Evolutionary conservation across 257 asterid species (phyloP).

Genomic region (Jasminum sambac): DNA sequence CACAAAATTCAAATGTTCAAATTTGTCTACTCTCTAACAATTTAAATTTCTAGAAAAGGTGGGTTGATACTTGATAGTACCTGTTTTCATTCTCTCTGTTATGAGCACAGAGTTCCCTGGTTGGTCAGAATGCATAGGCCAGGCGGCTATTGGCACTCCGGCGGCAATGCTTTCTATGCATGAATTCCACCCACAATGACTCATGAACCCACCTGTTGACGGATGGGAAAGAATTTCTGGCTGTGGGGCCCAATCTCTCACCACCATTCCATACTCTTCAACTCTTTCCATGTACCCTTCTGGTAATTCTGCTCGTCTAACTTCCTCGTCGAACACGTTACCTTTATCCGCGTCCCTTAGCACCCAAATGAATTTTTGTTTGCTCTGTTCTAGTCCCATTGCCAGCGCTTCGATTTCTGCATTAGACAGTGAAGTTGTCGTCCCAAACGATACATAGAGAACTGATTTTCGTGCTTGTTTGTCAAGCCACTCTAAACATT

Average conservation of each 20-base stretch:
- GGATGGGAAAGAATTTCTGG: conserved; percentile 40
- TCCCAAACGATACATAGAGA: conserved; percentile 44
- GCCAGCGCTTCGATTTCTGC: conserved; percentile 42
- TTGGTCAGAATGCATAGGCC: conserved; percentile 58
- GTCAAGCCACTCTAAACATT: conserved; percentile 42
- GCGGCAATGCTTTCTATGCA: conserved; percentile 38
- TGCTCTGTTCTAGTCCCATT: conserved; percentile 39
- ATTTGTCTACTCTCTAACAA: not conserved
- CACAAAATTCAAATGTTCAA: not conserved
- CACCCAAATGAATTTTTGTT: conserved; percentile 47
- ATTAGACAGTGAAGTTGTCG: conserved; percentile 32
- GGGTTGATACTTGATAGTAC: not conserved
- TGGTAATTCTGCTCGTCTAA: conserved; percentile 26
- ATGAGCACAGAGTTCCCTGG: conserved; percentile 35
- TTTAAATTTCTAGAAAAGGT: not conserved
- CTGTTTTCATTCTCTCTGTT: conserved; percentile 25
- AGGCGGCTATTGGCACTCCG: conserved; percentile 49
- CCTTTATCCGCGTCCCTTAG: conserved; percentile 46
- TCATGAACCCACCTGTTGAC: conserved; percentile 44
- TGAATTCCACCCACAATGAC: conserved; percentile 54
- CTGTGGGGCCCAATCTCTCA: conserved; percentile 52
- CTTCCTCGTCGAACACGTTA: conserved; percentile 25
- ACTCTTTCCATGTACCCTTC: conserved; percentile 38
- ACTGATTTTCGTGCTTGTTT: conserved; percentile 39
- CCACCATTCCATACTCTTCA: conserved; percentile 31